A percentile compares a stretch with the other conserved stretches of the same genome.
Conservation (phyloP, 2,329 filamentous ascomycete species). For the Apiospora rasikravindrae region DNA sequence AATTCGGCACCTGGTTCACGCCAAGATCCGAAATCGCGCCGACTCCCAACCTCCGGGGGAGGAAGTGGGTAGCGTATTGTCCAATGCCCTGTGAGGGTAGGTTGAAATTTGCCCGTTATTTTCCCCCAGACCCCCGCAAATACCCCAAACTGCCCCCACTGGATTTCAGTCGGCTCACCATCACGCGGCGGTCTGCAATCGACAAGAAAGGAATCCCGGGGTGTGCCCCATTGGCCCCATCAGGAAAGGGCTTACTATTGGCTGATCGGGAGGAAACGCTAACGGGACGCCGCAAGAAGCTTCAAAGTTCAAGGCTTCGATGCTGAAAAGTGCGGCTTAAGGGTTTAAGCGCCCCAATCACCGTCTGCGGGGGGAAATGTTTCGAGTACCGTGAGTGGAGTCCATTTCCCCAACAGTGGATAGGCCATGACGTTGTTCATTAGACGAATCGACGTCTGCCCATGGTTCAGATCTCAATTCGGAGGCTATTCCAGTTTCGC, state of each 20-base stretch:
- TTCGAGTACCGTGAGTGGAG: neutral
- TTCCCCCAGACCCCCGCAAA: neutral
- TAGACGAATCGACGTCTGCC: neutral
- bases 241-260: neutral
- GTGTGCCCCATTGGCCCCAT: neutral
- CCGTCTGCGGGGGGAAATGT: neutral
- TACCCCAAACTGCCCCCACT: neutral
- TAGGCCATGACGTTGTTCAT: neutral
- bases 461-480: neutral
- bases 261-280: neutral
- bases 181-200: neutral
- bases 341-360: slow-evolving; percentile 10
- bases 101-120: neutral
- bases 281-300: neutral
- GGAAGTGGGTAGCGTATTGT: neutral
- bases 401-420: neutral
- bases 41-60: neutral
- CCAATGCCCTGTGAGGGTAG: neutral
- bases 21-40: neutral
- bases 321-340: neutral
- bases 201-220: neutral
- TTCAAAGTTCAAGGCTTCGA: slow-evolving; percentile 1
- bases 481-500: neutral
- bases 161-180: neutral
- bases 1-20: neutral